Percentiles rank a stretch among this genome's conserved stretches.
Evolutionary conservation across 169 alveolate species (phyloP).

Genomic region (Perkinsus chesapeaki): DNA sequence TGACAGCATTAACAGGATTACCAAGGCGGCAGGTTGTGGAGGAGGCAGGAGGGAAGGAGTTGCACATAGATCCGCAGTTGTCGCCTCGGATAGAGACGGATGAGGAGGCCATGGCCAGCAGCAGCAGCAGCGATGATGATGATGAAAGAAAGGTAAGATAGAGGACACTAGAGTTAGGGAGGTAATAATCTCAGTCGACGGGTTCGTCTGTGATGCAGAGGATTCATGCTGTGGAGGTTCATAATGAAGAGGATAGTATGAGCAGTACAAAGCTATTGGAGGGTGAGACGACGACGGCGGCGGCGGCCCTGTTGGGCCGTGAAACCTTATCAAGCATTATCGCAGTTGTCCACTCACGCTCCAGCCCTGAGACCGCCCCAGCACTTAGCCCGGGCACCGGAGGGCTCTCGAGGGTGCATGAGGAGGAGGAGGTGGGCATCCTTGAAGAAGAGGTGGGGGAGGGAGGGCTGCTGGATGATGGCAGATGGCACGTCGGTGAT

Average conservation of each 20-base stretch:
- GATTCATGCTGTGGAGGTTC: background rate
- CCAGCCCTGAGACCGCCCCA: too few relatives aligned
- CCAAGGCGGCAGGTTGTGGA: background rate
- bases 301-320: background rate
- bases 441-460: too few relatives aligned
- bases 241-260: background rate
- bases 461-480: background rate
- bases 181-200: background rate
- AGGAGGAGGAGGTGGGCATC: too few relatives aligned
- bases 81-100: background rate
- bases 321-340: too few relatives aligned
- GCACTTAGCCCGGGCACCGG: too few relatives aligned
- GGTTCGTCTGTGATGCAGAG: background rate
- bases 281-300: background rate
- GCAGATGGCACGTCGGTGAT: background rate
- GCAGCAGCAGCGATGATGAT: too few relatives aligned
- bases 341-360: too few relatives aligned
- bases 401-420: too few relatives aligned
- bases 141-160: background rate
- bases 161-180: background rate
- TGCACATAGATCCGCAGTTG: too few relatives aligned
- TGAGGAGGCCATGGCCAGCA: background rate
- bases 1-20: background rate
- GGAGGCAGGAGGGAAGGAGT: background rate
- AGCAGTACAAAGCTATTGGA: too few relatives aligned